Percentiles rank a stretch among this genome's conserved stretches.
These are phyloP conservation scores for Tetrahymena borealis DNA, from an alignment of 73 alveolate genomes.

Conservation along the genomic window DNA sequence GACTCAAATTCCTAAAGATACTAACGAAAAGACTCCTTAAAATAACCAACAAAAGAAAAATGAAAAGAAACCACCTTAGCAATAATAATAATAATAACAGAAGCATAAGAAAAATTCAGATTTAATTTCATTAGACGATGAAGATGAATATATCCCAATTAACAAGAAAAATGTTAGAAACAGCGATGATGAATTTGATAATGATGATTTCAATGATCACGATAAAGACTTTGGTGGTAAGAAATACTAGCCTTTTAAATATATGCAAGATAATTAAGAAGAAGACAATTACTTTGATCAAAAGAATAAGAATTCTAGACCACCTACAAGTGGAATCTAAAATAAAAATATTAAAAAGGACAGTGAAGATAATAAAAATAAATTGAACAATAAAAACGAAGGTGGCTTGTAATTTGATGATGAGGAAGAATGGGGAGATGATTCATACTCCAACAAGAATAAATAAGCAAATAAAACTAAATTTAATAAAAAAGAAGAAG, in stretches of 20 bases:
- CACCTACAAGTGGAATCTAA: neutral
- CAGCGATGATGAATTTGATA: neutral
- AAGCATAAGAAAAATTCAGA: neutral
- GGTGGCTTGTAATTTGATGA: slow-evolving; percentile 33
- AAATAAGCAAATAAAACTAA: neutral
- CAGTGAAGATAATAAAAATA: neutral
- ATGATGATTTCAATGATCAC: neutral
- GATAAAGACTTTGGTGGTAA: neutral
- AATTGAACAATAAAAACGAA: neutral
- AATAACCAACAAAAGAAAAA: neutral
- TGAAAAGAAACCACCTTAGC: neutral
- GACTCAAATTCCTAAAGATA: neutral
- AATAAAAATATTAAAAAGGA: slow-evolving; percentile 2
- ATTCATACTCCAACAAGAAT: neutral
- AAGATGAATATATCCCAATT: neutral
- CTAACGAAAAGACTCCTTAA: neutral
- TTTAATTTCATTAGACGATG: neutral
- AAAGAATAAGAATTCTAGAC: slow-evolving; percentile 6
- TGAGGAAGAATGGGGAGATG: slow-evolving; percentile 41
- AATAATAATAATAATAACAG: too few species aligned
- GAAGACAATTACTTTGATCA: neutral
- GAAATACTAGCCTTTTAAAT: neutral
- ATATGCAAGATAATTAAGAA: neutral
- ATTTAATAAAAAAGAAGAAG: neutral
- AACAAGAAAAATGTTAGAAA: neutral